Conservation (phyloP, 129 eudicot species). For the Pittosporum tobira region DNA sequence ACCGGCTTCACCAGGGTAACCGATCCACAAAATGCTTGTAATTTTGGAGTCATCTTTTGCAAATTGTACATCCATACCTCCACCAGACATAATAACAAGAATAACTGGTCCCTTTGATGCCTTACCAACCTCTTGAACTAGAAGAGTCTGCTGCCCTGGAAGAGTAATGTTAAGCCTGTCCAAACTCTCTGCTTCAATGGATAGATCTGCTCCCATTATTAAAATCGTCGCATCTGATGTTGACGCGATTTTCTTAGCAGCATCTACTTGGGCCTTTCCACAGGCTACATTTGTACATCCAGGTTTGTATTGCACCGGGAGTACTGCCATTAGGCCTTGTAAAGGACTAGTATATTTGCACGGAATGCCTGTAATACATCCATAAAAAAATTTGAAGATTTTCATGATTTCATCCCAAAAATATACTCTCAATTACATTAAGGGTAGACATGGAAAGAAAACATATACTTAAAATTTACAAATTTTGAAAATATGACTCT, state of each 20-base stretch:
- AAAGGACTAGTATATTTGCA: conserved; percentile 80
- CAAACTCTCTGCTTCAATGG: conserved; percentile 66
- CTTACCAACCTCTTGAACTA: conserved; percentile 49
- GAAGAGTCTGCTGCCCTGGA: conserved; percentile 78
- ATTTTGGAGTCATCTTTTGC: conserved; percentile 73
- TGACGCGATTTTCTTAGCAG: conserved; percentile 60
- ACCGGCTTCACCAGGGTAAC: conserved; percentile 96
- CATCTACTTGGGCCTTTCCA: conserved; percentile 50
- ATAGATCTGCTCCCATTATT: conserved; percentile 73
- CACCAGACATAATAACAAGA: conserved; percentile 94
- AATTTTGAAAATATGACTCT: no score
- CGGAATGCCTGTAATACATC: conserved; percentile 49
- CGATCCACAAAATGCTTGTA: conserved; percentile 83
- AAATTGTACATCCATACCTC: conserved; percentile 83
- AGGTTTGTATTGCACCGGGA: conserved; percentile 42
- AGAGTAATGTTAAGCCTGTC: conserved; percentile 65
- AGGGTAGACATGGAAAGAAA: no score
- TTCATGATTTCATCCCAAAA: not conserved
- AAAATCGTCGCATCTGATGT: conserved; percentile 79
- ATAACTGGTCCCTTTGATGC: conserved; percentile 90
- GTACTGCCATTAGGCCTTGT: conserved; percentile 67
- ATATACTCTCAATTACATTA: no score
- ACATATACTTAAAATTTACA: no score
- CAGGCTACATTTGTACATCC: conserved; percentile 76
- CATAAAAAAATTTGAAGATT: not conserved